phyloP scores from a whole-genome alignment of 2,329 filamentous ascomycete genomes.

The Gremmenia infestans region DNA sequence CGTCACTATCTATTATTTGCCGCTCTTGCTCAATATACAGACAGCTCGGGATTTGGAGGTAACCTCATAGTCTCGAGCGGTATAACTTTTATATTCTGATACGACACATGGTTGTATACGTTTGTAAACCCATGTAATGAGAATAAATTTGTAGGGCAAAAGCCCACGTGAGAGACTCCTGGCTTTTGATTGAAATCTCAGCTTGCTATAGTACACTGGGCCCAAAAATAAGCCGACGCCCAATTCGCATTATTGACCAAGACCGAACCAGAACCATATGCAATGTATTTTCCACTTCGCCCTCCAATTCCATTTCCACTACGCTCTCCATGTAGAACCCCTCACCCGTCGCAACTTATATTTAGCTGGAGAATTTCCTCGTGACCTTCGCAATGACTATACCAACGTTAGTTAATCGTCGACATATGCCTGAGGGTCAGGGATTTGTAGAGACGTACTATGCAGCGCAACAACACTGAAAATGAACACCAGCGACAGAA shows the following conservation, averaged over 20 bases:
- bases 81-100: too few species aligned
- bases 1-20: too few species aligned
- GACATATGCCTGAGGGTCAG: not conserved
- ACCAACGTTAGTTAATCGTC: slow-evolving; percentile 1
- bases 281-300: not conserved
- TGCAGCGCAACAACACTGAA: slow-evolving; percentile 97
- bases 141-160: not conserved
- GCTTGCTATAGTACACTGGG: slow-evolving; percentile 11
- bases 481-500: slow-evolving; percentile 95
- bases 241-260: slow-evolving; percentile 1
- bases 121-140: not conserved
- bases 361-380: slow-evolving; percentile 64
- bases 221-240: slow-evolving; percentile 1
- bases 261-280: not conserved
- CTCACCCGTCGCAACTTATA: not conserved
- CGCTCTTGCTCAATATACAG: too few species aligned
- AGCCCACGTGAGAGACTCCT: not conserved
- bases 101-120: too few species aligned
- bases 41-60: too few species aligned
- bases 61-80: too few species aligned
- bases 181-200: not conserved
- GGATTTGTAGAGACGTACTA: slow-evolving; percentile 57
- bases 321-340: not conserved
- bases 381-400: slow-evolving; percentile 93
- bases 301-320: not conserved